phyloP scores from a whole-genome alignment of 2,329 filamentous ascomycete genomes.

The Polytolypa hystricis region DNA sequence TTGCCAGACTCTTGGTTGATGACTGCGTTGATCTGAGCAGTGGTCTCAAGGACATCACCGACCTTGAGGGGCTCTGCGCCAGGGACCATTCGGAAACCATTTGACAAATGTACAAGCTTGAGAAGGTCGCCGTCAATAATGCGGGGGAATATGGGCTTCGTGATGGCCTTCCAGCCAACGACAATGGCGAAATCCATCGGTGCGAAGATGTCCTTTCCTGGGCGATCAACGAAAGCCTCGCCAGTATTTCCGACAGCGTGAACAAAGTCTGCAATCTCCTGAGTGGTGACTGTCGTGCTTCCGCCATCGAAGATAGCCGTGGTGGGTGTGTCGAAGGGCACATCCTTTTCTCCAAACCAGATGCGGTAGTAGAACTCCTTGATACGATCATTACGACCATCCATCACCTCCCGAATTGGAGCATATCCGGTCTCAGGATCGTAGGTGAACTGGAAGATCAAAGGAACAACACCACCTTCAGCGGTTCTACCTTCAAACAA shows the following conservation, averaged over 20 bases:
- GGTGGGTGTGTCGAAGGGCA: conserved; percentile 75
- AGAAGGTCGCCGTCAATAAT: conserved; percentile 92
- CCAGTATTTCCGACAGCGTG: conserved; percentile 96
- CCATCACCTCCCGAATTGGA: conserved; percentile 96
- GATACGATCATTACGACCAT: conserved; percentile 89
- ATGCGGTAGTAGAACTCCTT: conserved; percentile 99
- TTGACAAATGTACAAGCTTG: conserved; percentile 92
- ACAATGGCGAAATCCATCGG: conserved; percentile 99
- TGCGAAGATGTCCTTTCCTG: conserved; percentile 84
- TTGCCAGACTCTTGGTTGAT: conserved; percentile 98
- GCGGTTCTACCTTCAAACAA: conserved; percentile 90
- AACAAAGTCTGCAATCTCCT: conserved; percentile 97
- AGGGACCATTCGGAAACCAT: conserved; percentile 95
- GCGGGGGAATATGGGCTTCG: conserved; percentile 96
- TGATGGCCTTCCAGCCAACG: conserved; percentile 98
- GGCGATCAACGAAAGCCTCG: conserved; percentile 91
- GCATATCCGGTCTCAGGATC: conserved; percentile 92
- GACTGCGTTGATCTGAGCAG: conserved; percentile 91
- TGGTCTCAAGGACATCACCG: conserved; percentile 84
- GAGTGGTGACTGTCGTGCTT: conserved; percentile 70
- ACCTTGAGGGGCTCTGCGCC: conserved; percentile 92
- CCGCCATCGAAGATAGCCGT: conserved; percentile 87
- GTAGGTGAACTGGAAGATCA: conserved; percentile 84
- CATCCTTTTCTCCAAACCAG: conserved; percentile 82
- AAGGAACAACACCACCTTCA: conserved; percentile 65